These are phyloP conservation scores for Nannochloris sp. DNA, from an alignment of 139 green algal genomes.

Conservation along the genomic window DNA sequence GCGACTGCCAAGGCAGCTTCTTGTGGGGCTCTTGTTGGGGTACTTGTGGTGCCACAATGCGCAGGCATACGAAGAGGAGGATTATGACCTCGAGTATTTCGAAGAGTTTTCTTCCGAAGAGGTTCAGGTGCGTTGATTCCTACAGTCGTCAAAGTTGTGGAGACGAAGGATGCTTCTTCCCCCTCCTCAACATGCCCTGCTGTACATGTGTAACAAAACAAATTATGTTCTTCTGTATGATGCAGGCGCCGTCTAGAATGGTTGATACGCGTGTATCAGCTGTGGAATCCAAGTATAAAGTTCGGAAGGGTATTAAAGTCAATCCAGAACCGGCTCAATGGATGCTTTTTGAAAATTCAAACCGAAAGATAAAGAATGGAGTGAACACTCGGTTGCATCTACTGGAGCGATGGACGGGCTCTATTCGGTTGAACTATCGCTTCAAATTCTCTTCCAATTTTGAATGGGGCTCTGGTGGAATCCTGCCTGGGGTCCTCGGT, in stretches of 20 bases:
- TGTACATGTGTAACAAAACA: too few species aligned
- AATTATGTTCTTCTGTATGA: too few species aligned
- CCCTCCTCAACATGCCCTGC: too few species aligned
- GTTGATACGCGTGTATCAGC: background rate
- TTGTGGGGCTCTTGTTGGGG: too few species aligned
- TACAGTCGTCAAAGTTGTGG: too few species aligned
- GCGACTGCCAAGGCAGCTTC: too few species aligned
- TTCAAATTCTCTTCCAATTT: slow-evolving; percentile 7
- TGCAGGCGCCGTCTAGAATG: too few species aligned
- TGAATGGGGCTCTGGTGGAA: background rate
- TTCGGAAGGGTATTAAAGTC: background rate
- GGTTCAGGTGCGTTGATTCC: too few species aligned
- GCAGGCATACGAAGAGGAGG: background rate
- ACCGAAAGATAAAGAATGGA: background rate
- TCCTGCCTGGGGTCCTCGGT: background rate
- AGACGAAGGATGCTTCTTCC: too few species aligned
- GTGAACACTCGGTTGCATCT: background rate
- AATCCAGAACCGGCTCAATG: background rate
- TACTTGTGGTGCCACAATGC: too few species aligned
- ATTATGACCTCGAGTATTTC: background rate
- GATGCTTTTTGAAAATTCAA: background rate
- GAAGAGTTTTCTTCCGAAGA: too few species aligned
- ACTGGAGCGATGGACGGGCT: background rate
- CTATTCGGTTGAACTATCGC: background rate
- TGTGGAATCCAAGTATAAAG: background rate